Conservation (phyloP, 164 flowering plant species). For the Kingdonia uniflora region DNA sequence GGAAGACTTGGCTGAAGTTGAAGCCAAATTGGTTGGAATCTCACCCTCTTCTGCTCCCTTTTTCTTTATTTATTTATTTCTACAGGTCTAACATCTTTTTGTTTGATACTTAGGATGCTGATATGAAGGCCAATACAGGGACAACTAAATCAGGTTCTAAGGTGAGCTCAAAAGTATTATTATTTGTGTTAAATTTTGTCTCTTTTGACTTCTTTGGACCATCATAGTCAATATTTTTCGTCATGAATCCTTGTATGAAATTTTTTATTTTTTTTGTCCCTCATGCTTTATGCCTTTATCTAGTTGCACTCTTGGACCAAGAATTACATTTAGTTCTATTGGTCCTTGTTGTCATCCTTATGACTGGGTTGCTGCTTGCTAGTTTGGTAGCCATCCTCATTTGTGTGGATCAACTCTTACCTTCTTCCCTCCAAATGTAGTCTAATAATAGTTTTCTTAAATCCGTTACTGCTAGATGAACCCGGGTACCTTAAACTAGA, state of each 20-base stretch:
- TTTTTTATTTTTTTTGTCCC: background rate
- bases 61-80: background rate
- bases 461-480: no score
- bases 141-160: constrained; percentile 32
- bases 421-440: no score
- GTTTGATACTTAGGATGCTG: constrained; percentile 48
- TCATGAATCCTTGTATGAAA: no score
- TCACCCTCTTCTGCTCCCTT: background rate
- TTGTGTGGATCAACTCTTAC: no score
- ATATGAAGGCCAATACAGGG: constrained; percentile 38
- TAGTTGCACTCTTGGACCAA: background rate
- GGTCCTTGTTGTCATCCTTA: background rate
- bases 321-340: background rate
- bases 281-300: background rate
- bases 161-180: constrained; percentile 31
- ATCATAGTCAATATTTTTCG: no score
- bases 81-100: constrained; percentile 7
- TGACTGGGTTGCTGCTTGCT: no score
- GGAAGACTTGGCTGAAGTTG: constrained; percentile 91
- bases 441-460: no score
- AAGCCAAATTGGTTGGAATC: constrained; percentile 69
- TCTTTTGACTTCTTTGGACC: no score
- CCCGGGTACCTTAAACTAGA: no score
- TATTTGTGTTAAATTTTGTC: background rate
- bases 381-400: no score